A percentile compares a stretch with the other conserved stretches of the same genome.
These are phyloP conservation scores for Fraxinus albicans DNA, from an alignment of 305 asterid genomes.

Conservation along the genomic window DNA sequence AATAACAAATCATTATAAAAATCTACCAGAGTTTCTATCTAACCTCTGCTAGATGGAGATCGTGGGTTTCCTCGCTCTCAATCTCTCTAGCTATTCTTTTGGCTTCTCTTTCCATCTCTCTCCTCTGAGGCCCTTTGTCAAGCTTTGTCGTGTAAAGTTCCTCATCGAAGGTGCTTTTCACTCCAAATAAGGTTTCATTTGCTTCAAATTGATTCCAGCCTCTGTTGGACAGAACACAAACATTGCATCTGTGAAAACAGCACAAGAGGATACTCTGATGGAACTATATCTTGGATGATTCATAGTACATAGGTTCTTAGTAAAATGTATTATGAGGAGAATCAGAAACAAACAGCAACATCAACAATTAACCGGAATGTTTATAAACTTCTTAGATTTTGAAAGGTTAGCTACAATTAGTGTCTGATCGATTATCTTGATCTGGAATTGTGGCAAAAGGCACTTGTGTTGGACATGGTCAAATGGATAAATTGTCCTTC, in stretches of 20 bases:
- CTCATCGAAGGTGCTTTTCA: conserved; percentile 88
- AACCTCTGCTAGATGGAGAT: conserved; percentile 98
- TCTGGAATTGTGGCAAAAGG: background rate
- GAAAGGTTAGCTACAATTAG: background rate
- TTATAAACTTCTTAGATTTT: conserved; percentile 8
- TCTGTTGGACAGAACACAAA: conserved; percentile 37
- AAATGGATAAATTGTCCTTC: background rate
- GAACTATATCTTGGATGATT: conserved; percentile 17
- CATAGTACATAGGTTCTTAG: conserved; percentile 1
- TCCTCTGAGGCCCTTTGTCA: conserved; percentile 87
- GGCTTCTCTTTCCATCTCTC: conserved; percentile 89
- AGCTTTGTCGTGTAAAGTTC: conserved; percentile 96
- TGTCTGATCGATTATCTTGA: background rate
- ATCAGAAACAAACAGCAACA: background rate
- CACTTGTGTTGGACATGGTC: background rate
- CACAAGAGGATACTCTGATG: conserved; percentile 8
- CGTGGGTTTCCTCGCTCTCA: conserved; percentile 85
- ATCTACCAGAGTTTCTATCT: conserved; percentile 8
- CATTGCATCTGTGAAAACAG: conserved; percentile 13
- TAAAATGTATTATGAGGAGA: background rate
- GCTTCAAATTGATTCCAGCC: conserved; percentile 97
- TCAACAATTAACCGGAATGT: conserved; percentile 4
- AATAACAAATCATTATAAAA: background rate
- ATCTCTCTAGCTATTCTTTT: conserved; percentile 83
- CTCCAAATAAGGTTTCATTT: conserved; percentile 87